Conservation (phyloP, 208 protist species). For the Naegleria lovaniensis region DNA sequence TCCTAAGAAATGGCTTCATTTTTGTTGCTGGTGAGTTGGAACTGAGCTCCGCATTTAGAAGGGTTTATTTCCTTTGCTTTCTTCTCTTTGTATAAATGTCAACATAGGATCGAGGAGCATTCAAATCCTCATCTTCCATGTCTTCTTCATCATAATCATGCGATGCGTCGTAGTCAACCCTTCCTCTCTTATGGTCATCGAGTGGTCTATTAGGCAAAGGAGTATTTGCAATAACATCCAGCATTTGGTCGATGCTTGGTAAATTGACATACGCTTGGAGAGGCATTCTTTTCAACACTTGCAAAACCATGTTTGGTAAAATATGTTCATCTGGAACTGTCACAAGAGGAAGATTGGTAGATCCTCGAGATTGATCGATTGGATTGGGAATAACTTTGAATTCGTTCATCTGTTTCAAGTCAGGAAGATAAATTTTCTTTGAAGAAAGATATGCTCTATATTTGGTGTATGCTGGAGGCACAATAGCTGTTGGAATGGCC, state of each 20-base stretch:
- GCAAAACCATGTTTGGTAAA: neutral
- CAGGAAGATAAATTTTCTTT: neutral
- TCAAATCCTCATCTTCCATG: neutral
- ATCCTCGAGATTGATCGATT: neutral
- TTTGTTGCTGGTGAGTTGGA: too few species aligned
- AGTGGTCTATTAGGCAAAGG: neutral
- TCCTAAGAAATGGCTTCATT: too few species aligned
- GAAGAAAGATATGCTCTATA: neutral
- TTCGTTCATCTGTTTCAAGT: neutral
- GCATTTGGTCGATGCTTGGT: neutral
- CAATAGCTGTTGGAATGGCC: neutral
- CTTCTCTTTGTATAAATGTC: conserved; percentile 13
- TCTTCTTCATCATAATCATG: neutral
- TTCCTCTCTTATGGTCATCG: neutral
- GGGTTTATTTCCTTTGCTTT: conserved; percentile 9
- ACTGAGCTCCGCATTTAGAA: too few species aligned
- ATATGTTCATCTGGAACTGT: neutral
- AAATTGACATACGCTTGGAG: neutral
- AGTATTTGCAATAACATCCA: neutral
- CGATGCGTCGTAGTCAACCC: neutral
- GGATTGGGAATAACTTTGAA: neutral
- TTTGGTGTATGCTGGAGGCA: neutral
- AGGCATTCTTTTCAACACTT: neutral
- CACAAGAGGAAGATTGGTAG: neutral
- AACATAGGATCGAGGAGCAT: neutral